Evolutionary conservation across 2,329 filamentous ascomycete genomes (phyloP).

Genomic region (Epichloe brachyelytri): DNA sequence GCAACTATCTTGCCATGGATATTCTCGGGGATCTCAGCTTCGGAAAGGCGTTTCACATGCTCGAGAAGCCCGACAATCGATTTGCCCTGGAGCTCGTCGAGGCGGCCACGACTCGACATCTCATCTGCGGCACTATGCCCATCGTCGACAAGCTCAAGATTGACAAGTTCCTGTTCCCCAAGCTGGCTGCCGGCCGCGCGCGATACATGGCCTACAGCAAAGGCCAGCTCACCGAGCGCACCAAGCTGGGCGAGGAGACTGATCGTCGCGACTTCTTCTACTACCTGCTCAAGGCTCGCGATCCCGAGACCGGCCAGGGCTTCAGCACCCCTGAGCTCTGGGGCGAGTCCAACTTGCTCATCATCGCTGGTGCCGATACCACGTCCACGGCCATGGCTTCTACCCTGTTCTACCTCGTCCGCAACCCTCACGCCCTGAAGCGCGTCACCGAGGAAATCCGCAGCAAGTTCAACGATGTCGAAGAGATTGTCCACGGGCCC

Average conservation of each 20-base stretch:
- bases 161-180: constrained; percentile 54
- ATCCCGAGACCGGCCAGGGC: constrained; percentile 56
- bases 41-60: constrained; percentile 50
- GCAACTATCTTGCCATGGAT: constrained; percentile 49
- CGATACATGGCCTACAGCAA: constrained; percentile 62
- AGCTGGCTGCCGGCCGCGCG: constrained; percentile 52
- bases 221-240: constrained; percentile 51
- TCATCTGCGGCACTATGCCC: constrained; percentile 62
- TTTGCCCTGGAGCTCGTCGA: constrained; percentile 56
- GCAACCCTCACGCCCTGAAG: constrained; percentile 33
- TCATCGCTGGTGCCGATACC: constrained; percentile 60
- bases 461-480: constrained; percentile 33
- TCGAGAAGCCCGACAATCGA: constrained; percentile 45
- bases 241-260: constrained; percentile 50
- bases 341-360: constrained; percentile 58
- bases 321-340: constrained; percentile 55
- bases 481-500: constrained; percentile 42
- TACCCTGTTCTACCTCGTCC: constrained; percentile 49
- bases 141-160: constrained; percentile 52
- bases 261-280: constrained; percentile 66
- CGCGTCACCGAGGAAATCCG: constrained; percentile 40
- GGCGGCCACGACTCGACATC: constrained; percentile 53
- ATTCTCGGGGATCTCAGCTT: constrained; percentile 49
- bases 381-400: constrained; percentile 56
- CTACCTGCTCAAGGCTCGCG: constrained; percentile 57